phyloP scores from a whole-genome alignment of 805 yeast genomes.

The Ogataea nonfermentans region DNA sequence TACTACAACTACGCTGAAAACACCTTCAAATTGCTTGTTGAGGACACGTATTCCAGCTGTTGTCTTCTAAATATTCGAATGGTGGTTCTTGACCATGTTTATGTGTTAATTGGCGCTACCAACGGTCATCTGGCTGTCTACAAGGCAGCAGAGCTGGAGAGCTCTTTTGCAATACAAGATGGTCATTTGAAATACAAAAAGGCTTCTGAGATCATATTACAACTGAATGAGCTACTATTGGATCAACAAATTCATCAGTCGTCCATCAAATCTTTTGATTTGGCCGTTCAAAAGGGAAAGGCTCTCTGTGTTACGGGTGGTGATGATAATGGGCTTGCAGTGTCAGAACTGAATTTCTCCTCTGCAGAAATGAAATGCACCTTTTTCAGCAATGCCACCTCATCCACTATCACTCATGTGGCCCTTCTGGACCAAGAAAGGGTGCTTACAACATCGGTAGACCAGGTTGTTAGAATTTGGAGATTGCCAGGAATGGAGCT shows the following conservation, averaged over 20 bases:
- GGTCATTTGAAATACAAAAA: conserved; percentile 1
- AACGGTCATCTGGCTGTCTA: conserved; percentile 77
- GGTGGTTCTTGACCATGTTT: conserved; percentile 26
- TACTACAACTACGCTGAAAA: conserved; percentile 39
- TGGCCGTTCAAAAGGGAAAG: conserved; percentile 8
- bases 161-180: conserved; percentile 11
- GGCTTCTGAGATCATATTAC: background rate
- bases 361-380: conserved; percentile 8
- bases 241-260: conserved; percentile 74
- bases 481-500: conserved; percentile 33
- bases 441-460: conserved; percentile 74
- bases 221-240: conserved; percentile 27
- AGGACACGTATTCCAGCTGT: conserved; percentile 63
- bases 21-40: conserved; percentile 42
- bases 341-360: conserved; percentile 33
- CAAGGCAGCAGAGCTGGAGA: conserved; percentile 39
- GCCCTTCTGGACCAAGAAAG: conserved; percentile 30
- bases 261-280: conserved; percentile 66
- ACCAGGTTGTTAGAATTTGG: conserved; percentile 78
- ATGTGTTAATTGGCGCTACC: conserved; percentile 64
- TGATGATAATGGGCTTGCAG: conserved; percentile 77
- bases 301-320: conserved; percentile 71
- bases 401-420: conserved; percentile 81
- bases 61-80: conserved; percentile 69
- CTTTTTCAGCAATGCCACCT: conserved; percentile 61